These are phyloP conservation scores for Alectoria sarmentosa DNA, from an alignment of 495 filamentous ascomycete genomes.

Conservation along the genomic window DNA sequence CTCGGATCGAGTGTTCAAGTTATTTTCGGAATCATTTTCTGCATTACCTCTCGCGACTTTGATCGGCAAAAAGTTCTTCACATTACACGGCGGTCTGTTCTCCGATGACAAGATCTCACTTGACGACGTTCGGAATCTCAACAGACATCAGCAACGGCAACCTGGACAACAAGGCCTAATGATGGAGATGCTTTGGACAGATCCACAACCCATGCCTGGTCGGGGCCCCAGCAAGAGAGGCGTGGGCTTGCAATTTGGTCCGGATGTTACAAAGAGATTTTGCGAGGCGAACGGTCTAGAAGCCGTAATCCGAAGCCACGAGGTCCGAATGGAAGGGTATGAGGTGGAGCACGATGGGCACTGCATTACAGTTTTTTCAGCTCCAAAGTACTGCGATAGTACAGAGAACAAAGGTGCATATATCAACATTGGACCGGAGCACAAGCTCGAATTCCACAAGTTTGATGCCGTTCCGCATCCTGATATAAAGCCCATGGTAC, in stretches of 20 bases:
- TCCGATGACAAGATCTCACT: constrained; percentile 91
- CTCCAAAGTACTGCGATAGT: constrained; percentile 93
- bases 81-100: constrained; percentile 94
- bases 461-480: constrained; percentile 97
- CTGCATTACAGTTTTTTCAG: constrained; percentile 99
- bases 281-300: constrained; percentile 93
- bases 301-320: constrained; percentile 92
- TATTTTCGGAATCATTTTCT: constrained; percentile 98
- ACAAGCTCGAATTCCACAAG: constrained; percentile 82
- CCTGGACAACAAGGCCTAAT: constrained; percentile 94
- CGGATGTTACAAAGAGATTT: constrained; percentile 94
- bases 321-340: constrained; percentile 96
- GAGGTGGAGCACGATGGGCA: constrained; percentile 94
- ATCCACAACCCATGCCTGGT: constrained; percentile 79
- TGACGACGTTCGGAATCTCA: constrained; percentile 87
- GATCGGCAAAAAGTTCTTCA: constrained; percentile 85
- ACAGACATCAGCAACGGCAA: constrained; percentile 87
- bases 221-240: constrained; percentile 94
- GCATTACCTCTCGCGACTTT: constrained; percentile 88
- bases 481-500: constrained; percentile 88
- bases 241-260: constrained; percentile 93
- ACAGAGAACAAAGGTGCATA: constrained; percentile 98
- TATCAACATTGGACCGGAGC: constrained; percentile 91
- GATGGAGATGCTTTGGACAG: constrained; percentile 99
- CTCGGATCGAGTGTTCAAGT: constrained; percentile 89